Evolutionary conservation across 2,329 filamentous ascomycete species (phyloP).

Genomic region (Apiospora hydei): DNA sequence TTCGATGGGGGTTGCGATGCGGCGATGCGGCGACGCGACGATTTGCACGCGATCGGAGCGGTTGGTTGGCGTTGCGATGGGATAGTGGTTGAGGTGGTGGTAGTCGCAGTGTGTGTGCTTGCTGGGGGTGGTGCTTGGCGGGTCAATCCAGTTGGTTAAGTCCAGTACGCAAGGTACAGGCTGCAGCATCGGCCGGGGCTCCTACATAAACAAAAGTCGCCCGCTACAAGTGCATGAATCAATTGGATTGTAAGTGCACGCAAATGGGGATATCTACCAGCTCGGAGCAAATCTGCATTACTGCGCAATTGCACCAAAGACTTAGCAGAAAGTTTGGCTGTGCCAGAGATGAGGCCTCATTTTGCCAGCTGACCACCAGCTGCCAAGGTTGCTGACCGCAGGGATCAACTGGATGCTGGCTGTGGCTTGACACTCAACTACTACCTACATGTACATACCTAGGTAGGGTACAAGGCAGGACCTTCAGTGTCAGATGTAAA

Average conservation of each 20-base stretch:
- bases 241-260: constrained; percentile 9
- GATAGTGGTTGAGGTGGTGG: constrained; percentile 32
- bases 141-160: neutral
- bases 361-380: neutral
- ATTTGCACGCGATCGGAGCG: constrained; percentile 20
- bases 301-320: constrained; percentile 5
- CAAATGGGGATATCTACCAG: neutral
- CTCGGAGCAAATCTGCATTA: constrained; percentile 12
- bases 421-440: neutral
- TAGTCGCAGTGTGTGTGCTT: constrained; percentile 12
- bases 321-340: constrained; percentile 14
- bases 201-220: neutral
- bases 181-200: neutral
- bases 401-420: neutral
- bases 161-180: neutral
- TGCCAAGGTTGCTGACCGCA: neutral
- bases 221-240: constrained; percentile 5
- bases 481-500: neutral
- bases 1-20: constrained; percentile 21
- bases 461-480: neutral
- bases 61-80: constrained; percentile 22
- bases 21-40: constrained; percentile 25
- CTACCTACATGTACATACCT: neutral
- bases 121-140: constrained; percentile 14
- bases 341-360: neutral